Conservation (phyloP, 1,139 yeast genomes). For the Yamadazyma oceani region DNA sequence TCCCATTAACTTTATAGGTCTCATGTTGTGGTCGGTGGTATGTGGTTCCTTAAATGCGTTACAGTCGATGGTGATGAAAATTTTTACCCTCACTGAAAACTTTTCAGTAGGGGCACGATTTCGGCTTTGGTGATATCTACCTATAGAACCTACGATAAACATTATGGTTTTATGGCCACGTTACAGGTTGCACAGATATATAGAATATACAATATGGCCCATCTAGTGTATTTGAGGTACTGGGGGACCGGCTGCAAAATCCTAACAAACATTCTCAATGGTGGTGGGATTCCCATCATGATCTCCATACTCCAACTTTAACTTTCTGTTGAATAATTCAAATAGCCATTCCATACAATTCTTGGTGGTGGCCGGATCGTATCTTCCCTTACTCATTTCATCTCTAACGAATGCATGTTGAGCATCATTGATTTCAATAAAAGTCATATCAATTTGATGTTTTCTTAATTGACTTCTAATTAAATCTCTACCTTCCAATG, state of each 20-base stretch:
- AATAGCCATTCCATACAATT: conserved; percentile 66
- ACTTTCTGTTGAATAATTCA: conserved; percentile 68
- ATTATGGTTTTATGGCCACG: too few relatives aligned
- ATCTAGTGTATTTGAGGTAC: too few relatives aligned
- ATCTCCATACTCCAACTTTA: conserved; percentile 68
- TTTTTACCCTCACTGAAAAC: conserved; percentile 5
- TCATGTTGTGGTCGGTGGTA: conserved; percentile 25
- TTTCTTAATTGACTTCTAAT: conserved; percentile 64
- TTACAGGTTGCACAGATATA: too few relatives aligned
- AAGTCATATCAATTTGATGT: conserved; percentile 61
- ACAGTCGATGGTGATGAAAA: conserved; percentile 7
- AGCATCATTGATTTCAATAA: conserved; percentile 71
- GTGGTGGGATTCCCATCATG: conserved; percentile 48
- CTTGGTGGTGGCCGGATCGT: conserved; percentile 72
- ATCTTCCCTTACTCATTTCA: conserved; percentile 75
- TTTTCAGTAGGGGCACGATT: conserved; percentile 1
- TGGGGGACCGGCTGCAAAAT: too few relatives aligned
- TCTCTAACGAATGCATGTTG: conserved; percentile 85
- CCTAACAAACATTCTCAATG: conserved; percentile 64
- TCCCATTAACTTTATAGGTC: conserved; percentile 64
- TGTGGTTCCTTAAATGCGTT: too few relatives aligned
- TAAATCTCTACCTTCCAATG: conserved; percentile 73
- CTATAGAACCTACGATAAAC: too few relatives aligned
- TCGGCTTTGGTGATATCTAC: not conserved
- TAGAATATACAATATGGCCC: too few relatives aligned